Conservation (phyloP, 2,329 filamentous ascomycete species). For the Colletotrichum sp. region DNA sequence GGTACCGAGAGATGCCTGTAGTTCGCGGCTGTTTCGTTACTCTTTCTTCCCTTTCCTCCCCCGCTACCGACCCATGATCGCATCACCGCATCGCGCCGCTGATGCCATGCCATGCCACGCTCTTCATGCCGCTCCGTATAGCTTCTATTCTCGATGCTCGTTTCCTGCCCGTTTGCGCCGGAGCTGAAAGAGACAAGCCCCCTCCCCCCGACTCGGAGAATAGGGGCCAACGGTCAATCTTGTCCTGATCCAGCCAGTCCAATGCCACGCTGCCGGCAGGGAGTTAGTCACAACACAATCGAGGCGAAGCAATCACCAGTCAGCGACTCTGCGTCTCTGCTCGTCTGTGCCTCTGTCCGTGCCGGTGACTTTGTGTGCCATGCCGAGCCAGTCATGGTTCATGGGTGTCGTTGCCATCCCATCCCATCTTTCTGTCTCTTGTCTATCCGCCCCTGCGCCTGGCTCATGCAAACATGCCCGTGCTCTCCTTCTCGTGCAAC, state of each 20-base stretch:
- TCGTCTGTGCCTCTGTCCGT: constrained; percentile 15
- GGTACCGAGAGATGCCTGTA: neutral
- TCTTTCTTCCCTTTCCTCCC: neutral
- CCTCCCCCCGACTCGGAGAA: neutral
- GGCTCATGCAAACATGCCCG: constrained; percentile 9
- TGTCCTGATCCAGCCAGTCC: constrained; percentile 1
- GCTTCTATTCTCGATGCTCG: constrained; percentile 6
- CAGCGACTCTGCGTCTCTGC: constrained; percentile 5
- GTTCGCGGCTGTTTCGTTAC: neutral
- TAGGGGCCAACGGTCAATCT: neutral
- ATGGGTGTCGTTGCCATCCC: constrained; percentile 1
- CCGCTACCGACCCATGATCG: constrained; percentile 7
- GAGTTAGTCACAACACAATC: constrained; percentile 13
- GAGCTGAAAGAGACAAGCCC: neutral
- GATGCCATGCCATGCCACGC: constrained; percentile 11
- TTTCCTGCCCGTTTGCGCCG: neutral
- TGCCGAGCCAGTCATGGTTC: constrained; percentile 4
- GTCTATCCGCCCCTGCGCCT: neutral
- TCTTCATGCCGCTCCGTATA: neutral
- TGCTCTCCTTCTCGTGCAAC: neutral
- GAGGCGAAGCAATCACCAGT: constrained; percentile 21
- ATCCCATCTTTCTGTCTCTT: neutral
- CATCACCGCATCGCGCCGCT: constrained; percentile 13
- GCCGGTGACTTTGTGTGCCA: neutral
- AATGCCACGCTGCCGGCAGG: constrained; percentile 7